phyloP scores from a whole-genome alignment of 495 filamentous ascomycete genomes.

The Hyaloscypha bicolor region DNA sequence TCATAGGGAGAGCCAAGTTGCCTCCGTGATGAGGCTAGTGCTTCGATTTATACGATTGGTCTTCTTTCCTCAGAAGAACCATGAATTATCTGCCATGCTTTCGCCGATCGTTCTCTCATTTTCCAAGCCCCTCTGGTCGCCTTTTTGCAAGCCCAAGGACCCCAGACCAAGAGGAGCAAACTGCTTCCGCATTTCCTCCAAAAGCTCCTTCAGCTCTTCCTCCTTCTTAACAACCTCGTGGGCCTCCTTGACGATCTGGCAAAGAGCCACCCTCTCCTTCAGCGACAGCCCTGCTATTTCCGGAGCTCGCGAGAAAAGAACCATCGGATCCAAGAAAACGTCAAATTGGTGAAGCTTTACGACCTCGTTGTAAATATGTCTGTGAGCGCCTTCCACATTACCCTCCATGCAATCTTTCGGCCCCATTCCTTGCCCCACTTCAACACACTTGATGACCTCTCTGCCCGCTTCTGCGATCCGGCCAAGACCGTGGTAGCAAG shows the following conservation, averaged over 20 bases:
- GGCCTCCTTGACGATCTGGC: background rate
- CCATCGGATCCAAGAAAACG: background rate
- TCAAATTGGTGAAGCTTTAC: background rate
- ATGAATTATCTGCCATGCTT: background rate
- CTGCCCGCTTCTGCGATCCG: background rate
- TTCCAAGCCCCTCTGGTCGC: too few species aligned
- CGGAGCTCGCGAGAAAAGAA: background rate
- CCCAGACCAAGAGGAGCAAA: background rate
- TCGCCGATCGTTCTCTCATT: background rate
- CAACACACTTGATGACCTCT: background rate
- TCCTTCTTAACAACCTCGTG: background rate
- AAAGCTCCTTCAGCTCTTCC: background rate
- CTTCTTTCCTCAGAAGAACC: background rate
- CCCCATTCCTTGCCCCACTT: background rate
- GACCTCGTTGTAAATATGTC: background rate
- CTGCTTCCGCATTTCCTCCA: background rate
- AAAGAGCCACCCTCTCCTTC: too few species aligned
- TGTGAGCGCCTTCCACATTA: background rate
- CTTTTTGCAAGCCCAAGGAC: too few species aligned
- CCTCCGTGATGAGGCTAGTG: too few species aligned
- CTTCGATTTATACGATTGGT: too few species aligned
- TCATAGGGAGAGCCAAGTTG: too few species aligned
- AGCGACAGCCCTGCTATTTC: background rate
- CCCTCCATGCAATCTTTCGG: background rate
- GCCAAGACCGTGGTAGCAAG: background rate